phyloP scores from a whole-genome alignment of 495 filamentous ascomycete genomes.

The Penicillium maclennaniae region DNA sequence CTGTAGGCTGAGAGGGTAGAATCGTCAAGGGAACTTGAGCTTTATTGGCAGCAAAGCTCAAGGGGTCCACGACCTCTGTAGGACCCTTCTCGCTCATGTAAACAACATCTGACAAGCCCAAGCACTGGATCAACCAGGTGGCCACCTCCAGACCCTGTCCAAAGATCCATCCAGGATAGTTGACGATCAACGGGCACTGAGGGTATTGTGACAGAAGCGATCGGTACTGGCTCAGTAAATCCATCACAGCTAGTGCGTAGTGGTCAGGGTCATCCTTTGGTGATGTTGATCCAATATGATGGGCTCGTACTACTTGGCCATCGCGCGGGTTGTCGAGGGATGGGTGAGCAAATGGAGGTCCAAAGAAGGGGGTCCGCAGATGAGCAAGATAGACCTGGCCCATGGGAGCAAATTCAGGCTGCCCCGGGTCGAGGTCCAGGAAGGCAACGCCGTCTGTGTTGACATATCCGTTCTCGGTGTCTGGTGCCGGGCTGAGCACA shows the following conservation, averaged over 20 bases:
- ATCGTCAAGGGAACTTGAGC: slow-evolving; percentile 37
- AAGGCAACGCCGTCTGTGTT: slow-evolving; percentile 52
- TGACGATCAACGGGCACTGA: slow-evolving; percentile 66
- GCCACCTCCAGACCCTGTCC: slow-evolving; percentile 70
- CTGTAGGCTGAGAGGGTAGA: slow-evolving; percentile 55
- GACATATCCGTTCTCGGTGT: slow-evolving; percentile 29
- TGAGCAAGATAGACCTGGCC: slow-evolving; percentile 72
- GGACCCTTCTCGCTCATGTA: slow-evolving; percentile 74
- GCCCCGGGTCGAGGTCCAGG: slow-evolving; percentile 79
- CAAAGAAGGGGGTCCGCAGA: slow-evolving; percentile 60
- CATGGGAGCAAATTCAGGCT: slow-evolving; percentile 76
- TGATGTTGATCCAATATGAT: slow-evolving; percentile 67
- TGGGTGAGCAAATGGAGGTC: slow-evolving; percentile 72
- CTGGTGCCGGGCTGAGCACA: slow-evolving; percentile 53
- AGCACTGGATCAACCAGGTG: slow-evolving; percentile 52
- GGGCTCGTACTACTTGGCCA: slow-evolving; percentile 54
- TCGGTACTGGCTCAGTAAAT: slow-evolving; percentile 65
- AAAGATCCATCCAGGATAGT: slow-evolving; percentile 80
- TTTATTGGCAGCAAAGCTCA: slow-evolving; percentile 37
- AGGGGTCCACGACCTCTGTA: slow-evolving; percentile 56
- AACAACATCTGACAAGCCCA: slow-evolving; percentile 56
- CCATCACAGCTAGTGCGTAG: slow-evolving; percentile 62
- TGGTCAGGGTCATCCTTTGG: slow-evolving; percentile 67
- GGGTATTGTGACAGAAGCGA: slow-evolving; percentile 36
- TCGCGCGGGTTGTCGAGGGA: slow-evolving; percentile 30